A percentile compares a stretch with the other conserved stretches of the same genome.
These are phyloP conservation scores for Choanephora cucurbitarum DNA, from an alignment of 371 early-diverging fungal genomes.

Conservation along the genomic window DNA sequence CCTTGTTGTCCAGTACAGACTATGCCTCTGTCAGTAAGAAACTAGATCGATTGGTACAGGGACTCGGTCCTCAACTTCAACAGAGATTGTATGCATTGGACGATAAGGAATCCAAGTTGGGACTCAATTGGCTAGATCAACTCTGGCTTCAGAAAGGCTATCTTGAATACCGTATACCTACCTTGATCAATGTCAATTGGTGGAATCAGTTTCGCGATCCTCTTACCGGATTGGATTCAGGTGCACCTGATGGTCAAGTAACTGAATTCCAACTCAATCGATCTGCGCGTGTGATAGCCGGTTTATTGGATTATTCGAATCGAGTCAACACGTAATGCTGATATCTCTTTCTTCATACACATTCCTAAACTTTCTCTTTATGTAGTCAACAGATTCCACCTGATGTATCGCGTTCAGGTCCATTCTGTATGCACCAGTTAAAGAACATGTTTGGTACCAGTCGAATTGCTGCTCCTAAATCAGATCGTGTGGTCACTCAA, in stretches of 20 bases:
- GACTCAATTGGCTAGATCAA: constrained; percentile 82
- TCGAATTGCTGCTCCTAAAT: constrained; percentile 68
- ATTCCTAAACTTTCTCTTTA: not conserved
- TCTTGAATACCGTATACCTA: constrained; percentile 83
- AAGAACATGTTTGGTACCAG: constrained; percentile 82
- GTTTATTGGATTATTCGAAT: constrained; percentile 74
- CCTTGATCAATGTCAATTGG: constrained; percentile 90
- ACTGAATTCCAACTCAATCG: constrained; percentile 76
- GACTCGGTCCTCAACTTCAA: constrained; percentile 76
- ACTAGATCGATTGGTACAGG: constrained; percentile 67
- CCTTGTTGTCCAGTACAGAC: constrained; percentile 60
- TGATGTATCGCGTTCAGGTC: constrained; percentile 69
- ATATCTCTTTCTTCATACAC: not conserved
- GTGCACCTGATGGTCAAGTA: constrained; percentile 53
- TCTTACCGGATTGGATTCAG: constrained; percentile 48
- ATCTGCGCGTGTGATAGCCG: constrained; percentile 73
- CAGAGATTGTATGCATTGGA: constrained; percentile 67
- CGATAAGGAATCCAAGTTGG: constrained; percentile 44
- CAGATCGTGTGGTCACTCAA: constrained; percentile 70
- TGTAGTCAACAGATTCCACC: constrained; percentile 62
- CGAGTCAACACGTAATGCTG: constrained; percentile 61
- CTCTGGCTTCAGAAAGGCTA: constrained; percentile 91
- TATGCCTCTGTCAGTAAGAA: constrained; percentile 52
- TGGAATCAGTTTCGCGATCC: constrained; percentile 73
- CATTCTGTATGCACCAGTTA: constrained; percentile 92